These are phyloP conservation scores for Quercus ilex DNA, from an alignment of 306 rosid genomes.

Conservation along the genomic window DNA sequence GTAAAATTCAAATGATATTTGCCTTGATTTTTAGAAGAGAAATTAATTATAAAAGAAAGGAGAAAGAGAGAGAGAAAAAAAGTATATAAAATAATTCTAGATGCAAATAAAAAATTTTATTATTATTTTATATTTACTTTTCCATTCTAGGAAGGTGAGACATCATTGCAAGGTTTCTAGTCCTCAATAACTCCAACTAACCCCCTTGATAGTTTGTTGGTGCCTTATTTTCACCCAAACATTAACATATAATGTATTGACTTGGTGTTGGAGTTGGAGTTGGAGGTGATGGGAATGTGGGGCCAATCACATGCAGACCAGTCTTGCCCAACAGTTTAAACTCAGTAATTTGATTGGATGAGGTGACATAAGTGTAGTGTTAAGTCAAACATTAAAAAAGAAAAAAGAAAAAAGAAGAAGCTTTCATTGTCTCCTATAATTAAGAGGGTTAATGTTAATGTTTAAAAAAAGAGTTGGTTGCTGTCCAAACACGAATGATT, in stretches of 20 bases:
- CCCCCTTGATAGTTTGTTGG: conserved; percentile 35
- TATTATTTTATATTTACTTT: not conserved
- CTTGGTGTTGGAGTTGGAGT: conserved; percentile 24
- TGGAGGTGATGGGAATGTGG: conserved; percentile 31
- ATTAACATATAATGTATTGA: not conserved
- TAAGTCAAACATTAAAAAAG: conserved; percentile 29
- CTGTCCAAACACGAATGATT: conserved; percentile 35
- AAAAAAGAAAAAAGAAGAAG: not conserved
- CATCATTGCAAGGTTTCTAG: conserved; percentile 24
- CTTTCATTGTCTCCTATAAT: conserved; percentile 34
- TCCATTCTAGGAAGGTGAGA: conserved; percentile 27
- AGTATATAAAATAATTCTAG: not conserved
- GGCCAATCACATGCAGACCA: conserved; percentile 39
- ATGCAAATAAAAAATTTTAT: not conserved
- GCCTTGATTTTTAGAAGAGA: not conserved
- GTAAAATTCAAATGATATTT: no score
- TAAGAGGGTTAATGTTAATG: conserved; percentile 21
- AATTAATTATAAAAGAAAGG: not conserved
- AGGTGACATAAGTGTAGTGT: conserved; percentile 14
- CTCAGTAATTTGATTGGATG: conserved; percentile 27
- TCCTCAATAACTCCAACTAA: conserved; percentile 32
- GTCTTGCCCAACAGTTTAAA: conserved; percentile 17
- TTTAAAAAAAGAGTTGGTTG: conserved; percentile 34
- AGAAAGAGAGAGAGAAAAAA: not conserved
- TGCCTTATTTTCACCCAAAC: conserved; percentile 37